A percentile compares a stretch with the other conserved stretches of the same genome.
Evolutionary conservation across 176 grass and related monocot species (phyloP).

Genomic region (Raddia distichophylla): DNA sequence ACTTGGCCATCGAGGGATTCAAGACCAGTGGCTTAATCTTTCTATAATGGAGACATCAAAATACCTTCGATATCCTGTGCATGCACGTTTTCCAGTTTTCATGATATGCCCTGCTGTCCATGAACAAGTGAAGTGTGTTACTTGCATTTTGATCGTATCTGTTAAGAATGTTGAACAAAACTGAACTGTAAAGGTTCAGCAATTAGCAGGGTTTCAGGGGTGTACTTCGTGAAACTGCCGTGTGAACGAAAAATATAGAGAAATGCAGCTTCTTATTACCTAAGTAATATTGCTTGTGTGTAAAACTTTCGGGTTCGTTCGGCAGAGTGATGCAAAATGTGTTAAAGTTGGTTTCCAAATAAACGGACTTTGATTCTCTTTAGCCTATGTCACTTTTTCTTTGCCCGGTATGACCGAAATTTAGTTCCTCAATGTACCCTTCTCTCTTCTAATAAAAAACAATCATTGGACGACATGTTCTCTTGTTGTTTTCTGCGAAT

Average conservation of each 20-base stretch:
- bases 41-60: background rate
- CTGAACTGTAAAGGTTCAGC: background rate
- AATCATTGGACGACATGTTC: too few relatives aligned
- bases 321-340: too few relatives aligned
- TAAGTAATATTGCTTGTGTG: slow-evolving; percentile 5
- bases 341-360: background rate
- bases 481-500: too few relatives aligned
- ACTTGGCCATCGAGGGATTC: slow-evolving; percentile 11
- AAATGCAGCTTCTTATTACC: slow-evolving; percentile 22
- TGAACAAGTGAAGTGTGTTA: slow-evolving; percentile 16
- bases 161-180: slow-evolving; percentile 17
- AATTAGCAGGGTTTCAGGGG: slow-evolving; percentile 28
- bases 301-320: too few relatives aligned
- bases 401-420: background rate
- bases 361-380: background rate
- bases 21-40: slow-evolving; percentile 25
- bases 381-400: background rate
- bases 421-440: too few relatives aligned
- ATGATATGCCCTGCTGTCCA: slow-evolving; percentile 11
- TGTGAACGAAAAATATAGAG: slow-evolving; percentile 1
- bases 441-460: too few relatives aligned
- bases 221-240: slow-evolving; percentile 26
- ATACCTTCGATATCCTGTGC: slow-evolving; percentile 3
- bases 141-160: slow-evolving; percentile 23
- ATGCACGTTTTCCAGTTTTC: background rate